Percentiles rank a stretch among this genome's conserved stretches.
Evolutionary conservation across 2,329 filamentous ascomycete species (phyloP).

Genomic region (Plenodomus tracheiphilus): DNA sequence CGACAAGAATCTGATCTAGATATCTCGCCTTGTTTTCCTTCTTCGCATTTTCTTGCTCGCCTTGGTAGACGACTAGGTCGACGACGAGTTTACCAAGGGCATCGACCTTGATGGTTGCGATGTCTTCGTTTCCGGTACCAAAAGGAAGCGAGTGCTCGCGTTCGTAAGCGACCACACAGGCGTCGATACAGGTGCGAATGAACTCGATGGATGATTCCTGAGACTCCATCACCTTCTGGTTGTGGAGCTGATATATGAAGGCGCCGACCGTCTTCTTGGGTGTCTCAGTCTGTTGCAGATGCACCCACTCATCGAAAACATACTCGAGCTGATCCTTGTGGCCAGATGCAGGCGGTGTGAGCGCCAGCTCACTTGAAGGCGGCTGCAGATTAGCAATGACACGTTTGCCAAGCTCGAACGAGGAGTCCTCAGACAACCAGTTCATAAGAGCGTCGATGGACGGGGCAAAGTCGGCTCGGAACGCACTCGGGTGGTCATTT

Average conservation of each 20-base stretch:
- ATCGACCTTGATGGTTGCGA: constrained; percentile 70
- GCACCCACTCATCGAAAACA: constrained; percentile 93
- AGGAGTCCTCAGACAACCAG: constrained; percentile 77
- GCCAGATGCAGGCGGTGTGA: constrained; percentile 60
- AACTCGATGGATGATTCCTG: constrained; percentile 80
- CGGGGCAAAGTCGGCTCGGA: constrained; percentile 83
- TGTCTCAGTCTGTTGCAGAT: constrained; percentile 75
- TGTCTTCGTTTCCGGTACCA: constrained; percentile 60
- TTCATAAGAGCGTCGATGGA: constrained; percentile 79
- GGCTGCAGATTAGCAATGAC: constrained; percentile 69
- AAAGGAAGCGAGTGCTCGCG: constrained; percentile 63
- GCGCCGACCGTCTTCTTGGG: constrained; percentile 71
- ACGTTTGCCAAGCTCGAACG: constrained; percentile 66
- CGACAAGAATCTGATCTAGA: constrained; percentile 74
- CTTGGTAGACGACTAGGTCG: constrained; percentile 73
- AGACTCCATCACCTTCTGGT: constrained; percentile 70
- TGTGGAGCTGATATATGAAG: constrained; percentile 84
- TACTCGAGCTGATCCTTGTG: constrained; percentile 89
- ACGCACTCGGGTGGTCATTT: constrained; percentile 73
- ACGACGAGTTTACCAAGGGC: constrained; percentile 80
- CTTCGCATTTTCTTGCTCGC: constrained; percentile 60
- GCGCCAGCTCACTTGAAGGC: constrained; percentile 56
- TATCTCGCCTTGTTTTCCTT: constrained; percentile 69
- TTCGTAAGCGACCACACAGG: constrained; percentile 78
- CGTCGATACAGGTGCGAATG: constrained; percentile 78